Evolutionary conservation across 495 filamentous ascomycete species (phyloP).

Genomic region (Glarea lozoyensis): DNA sequence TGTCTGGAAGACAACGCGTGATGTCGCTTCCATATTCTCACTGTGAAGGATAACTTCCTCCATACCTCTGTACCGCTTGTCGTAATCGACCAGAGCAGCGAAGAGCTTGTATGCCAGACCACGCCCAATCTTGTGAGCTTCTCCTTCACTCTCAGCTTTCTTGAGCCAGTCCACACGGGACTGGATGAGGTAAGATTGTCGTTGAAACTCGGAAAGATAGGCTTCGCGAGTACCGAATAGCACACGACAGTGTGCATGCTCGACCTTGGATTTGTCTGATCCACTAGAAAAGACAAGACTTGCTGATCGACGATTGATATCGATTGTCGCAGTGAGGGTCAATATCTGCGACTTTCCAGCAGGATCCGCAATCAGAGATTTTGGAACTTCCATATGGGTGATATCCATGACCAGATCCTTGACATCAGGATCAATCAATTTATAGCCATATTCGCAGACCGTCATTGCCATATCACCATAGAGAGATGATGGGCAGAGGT

Average conservation of each 20-base stretch:
- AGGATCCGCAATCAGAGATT: conserved; percentile 56
- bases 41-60: conserved; percentile 71
- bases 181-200: conserved; percentile 46
- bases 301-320: neutral
- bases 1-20: conserved; percentile 56
- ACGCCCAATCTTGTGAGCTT: conserved; percentile 24
- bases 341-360: conserved; percentile 26
- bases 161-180: conserved; percentile 40
- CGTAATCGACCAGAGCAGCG: conserved; percentile 60
- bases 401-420: conserved; percentile 51
- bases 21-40: conserved; percentile 60
- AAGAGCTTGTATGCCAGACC: conserved; percentile 76
- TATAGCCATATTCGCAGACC: conserved; percentile 57
- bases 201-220: conserved; percentile 46
- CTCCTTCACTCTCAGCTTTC: conserved; percentile 47
- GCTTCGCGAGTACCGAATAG: conserved; percentile 33
- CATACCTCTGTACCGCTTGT: conserved; percentile 59
- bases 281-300: conserved; percentile 12
- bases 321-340: conserved; percentile 9
- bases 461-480: conserved; percentile 77
- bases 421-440: conserved; percentile 43
- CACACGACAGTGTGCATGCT: conserved; percentile 47
- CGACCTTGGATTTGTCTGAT: conserved; percentile 22
- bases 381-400: conserved; percentile 57
- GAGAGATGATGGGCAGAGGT: conserved; percentile 45